Evolutionary conservation across 257 asterid genomes (phyloP).

Genomic region (Solanum sejunctum): DNA sequence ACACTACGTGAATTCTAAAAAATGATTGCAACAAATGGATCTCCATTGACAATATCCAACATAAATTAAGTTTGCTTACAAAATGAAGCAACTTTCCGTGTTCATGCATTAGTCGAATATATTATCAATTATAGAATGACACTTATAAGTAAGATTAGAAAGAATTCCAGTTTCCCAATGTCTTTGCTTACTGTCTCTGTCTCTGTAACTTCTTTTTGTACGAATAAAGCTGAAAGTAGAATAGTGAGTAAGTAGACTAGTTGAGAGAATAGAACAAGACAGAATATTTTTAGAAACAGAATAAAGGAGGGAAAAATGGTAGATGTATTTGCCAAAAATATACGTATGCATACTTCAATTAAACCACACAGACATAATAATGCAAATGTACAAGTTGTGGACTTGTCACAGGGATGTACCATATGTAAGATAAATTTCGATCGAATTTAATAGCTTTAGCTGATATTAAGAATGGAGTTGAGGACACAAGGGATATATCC

Average conservation of each 20-base stretch:
- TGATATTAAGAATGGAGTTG: not conserved
- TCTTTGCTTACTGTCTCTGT: not conserved
- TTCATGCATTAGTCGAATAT: not conserved
- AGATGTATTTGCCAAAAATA: constrained; percentile 8
- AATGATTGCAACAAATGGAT: not conserved
- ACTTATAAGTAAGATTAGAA: not conserved
- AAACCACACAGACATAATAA: constrained; percentile 2
- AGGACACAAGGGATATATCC: not conserved
- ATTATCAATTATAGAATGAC: not conserved
- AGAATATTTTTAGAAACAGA: not conserved
- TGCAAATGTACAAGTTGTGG: not conserved
- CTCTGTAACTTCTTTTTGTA: not conserved
- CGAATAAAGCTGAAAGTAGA: not conserved
- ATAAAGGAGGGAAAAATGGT: not conserved
- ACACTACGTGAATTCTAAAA: not conserved
- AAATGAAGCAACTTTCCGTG: not conserved
- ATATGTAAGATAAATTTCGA: not conserved
- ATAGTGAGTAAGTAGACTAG: not conserved
- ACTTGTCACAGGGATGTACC: not conserved
- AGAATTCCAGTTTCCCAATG: not conserved
- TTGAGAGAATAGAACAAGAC: not conserved
- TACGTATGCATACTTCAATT: not conserved
- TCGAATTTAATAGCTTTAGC: not conserved
- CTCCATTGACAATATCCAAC: not conserved
- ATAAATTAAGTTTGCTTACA: not conserved